A percentile compares a stretch with the other conserved stretches of the same genome.
phyloP scores from a whole-genome alignment of 1,139 yeast genomes.

The Ogataea hybrid region DNA sequence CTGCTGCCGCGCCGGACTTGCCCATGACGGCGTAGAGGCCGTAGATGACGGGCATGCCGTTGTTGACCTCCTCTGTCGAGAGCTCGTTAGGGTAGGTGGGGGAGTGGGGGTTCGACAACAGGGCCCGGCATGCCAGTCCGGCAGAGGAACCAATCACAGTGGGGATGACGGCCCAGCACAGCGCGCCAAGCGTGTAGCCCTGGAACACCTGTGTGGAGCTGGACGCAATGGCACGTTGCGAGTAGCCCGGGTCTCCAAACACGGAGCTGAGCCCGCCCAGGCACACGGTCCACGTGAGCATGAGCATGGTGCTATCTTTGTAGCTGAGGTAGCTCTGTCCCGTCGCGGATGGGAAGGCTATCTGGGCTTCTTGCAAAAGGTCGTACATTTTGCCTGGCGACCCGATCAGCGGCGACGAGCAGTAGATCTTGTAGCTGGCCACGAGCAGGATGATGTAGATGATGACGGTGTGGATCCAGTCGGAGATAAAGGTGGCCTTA shows the following conservation, averaged over 20 bases:
- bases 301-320: constrained; percentile 27
- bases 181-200: constrained; percentile 39
- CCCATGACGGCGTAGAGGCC: constrained; percentile 54
- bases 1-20: constrained; percentile 52
- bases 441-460: constrained; percentile 35
- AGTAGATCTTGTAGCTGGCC: constrained; percentile 15
- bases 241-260: constrained; percentile 50
- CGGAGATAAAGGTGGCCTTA: constrained; percentile 38
- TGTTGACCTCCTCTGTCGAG: constrained; percentile 44
- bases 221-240: constrained; percentile 41
- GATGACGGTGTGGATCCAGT: constrained; percentile 28
- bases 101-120: constrained; percentile 41
- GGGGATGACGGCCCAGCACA: constrained; percentile 29
- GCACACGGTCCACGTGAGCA: constrained; percentile 44
- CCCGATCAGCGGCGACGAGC: constrained; percentile 34
- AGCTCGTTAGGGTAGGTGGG: constrained; percentile 42
- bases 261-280: constrained; percentile 52
- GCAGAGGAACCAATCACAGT: constrained; percentile 38
- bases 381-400: constrained; percentile 46
- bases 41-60: constrained; percentile 54
- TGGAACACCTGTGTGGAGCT: constrained; percentile 38
- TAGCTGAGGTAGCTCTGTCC: constrained; percentile 38
- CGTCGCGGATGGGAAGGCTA: constrained; percentile 1
- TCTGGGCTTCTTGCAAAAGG: constrained; percentile 31
- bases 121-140: constrained; percentile 50